Evolutionary conservation across 768 basidiomycete genomes (phyloP), one percentile per base, ranked within the genome.

Genomic region (Leccinum aurantiacum): DNA sequence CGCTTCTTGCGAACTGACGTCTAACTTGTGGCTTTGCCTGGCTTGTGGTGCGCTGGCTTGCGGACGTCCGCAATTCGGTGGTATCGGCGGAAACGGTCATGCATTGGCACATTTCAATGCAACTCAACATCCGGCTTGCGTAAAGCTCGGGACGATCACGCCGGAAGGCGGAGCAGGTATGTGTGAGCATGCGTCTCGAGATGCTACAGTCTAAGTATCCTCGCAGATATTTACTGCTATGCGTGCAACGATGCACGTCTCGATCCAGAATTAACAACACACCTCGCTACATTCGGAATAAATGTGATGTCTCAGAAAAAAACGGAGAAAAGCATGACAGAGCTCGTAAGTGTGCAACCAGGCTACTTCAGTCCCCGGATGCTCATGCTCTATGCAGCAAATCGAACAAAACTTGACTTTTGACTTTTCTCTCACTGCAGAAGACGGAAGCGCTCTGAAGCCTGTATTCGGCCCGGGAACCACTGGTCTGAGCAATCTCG

Each of bases 301-400:
- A 89, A 93, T 61, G 85, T 98, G 1, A 80, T 83, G 38, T 82
- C 81, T 0, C 87, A 91, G 68, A 87, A 76, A 6, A 98, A 98
- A 77, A 98, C 95, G 0, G 94, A 97, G 72, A 98, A 97, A 77
- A 93, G 87, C 58, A 92, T 97, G 88, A 97, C 95, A 0, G 96
- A 99, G 69, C 80, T 99, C 63, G 94, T 95, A 60, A 53, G 84
- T 19, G 59, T 11, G 10, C 7, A 60, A 4, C 19, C 3, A 31
- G 33, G 25, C 13, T 6, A 5, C 37, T 37, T 58, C 3, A 24
- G 3, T 1, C 10, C 14, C 11, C 5, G 3, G 46, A 51, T 9
- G 52, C 56, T 61, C 22, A 61, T 15, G 1, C 15, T 52, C 13
- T 4, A n/a, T 37, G 5, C 53, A 88, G 93, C 93, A 98, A 90